These are phyloP conservation scores for Termitomyces sp. DNA, from an alignment of 768 basidiomycete species.

Conservation along the genomic window DNA sequence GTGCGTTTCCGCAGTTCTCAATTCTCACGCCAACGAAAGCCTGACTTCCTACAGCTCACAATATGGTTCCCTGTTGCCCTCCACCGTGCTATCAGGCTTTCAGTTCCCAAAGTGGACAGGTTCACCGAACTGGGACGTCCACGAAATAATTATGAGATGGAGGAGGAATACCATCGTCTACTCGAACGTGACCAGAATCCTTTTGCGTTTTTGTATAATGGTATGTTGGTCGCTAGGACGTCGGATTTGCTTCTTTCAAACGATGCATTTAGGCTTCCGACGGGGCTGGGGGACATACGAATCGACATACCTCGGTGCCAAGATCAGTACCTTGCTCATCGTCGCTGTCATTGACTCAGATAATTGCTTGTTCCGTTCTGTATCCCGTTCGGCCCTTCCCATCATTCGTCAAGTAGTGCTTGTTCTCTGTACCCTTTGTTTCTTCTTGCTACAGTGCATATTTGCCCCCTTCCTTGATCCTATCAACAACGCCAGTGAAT, in stretches of 20 bases:
- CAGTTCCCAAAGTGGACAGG: slow-evolving; percentile 61
- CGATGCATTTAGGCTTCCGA: slow-evolving; percentile 50
- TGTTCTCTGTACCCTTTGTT: slow-evolving; percentile 50
- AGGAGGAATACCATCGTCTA: slow-evolving; percentile 67
- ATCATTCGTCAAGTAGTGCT: slow-evolving; percentile 62
- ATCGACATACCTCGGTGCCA: slow-evolving; percentile 63
- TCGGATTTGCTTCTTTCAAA: neutral
- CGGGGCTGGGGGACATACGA: slow-evolving; percentile 67
- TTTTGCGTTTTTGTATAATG: slow-evolving; percentile 66
- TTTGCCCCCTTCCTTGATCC: slow-evolving; percentile 66
- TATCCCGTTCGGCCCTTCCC: slow-evolving; percentile 45
- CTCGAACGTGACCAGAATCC: slow-evolving; percentile 63
- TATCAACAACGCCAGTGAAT: slow-evolving; percentile 73
- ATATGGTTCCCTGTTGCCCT: slow-evolving; percentile 70
- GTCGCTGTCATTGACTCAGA: slow-evolving; percentile 64
- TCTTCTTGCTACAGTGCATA: slow-evolving; percentile 60
- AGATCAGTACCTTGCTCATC: slow-evolving; percentile 62
- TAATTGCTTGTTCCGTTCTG: slow-evolving; percentile 68
- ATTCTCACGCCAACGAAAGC: neutral
- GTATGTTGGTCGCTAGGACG: too few relatives aligned
- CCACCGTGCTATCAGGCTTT: slow-evolving; percentile 47
- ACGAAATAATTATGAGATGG: slow-evolving; percentile 53
- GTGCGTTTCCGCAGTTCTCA: slow-evolving; percentile 33
- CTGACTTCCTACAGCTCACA: slow-evolving; percentile 42
- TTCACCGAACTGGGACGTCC: slow-evolving; percentile 71